Conservation (phyloP, 352 stramenopile species). For the Globisporangium viniferum region DNA sequence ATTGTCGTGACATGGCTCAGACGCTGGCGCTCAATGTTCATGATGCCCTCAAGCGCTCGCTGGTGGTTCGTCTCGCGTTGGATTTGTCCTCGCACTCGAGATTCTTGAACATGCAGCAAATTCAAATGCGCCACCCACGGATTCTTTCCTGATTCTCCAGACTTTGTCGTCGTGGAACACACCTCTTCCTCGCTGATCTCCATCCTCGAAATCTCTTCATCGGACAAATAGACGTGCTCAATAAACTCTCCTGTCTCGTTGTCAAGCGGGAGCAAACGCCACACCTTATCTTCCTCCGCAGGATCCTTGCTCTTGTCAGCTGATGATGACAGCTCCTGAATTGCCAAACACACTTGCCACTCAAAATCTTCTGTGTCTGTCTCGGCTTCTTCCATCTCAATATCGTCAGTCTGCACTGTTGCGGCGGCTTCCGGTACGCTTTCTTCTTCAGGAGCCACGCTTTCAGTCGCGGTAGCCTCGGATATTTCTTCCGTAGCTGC, state of each 20-base stretch:
- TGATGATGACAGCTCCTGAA: conserved; percentile 19
- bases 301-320: conserved; percentile 11
- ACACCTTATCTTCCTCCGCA: conserved; percentile 18
- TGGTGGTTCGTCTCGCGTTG: conserved; percentile 54
- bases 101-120: conserved; percentile 54
- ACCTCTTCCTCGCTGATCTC: conserved; percentile 67
- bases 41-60: conserved; percentile 57
- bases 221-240: conserved; percentile 46
- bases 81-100: conserved; percentile 47
- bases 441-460: conserved; percentile 6
- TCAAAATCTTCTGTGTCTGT: conserved; percentile 21
- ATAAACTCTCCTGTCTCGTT: conserved; percentile 49
- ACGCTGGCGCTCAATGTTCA: conserved; percentile 71
- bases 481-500: conserved; percentile 8
- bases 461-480: conserved; percentile 13
- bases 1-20: conserved; percentile 49
- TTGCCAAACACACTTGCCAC: conserved; percentile 52
- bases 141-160: conserved; percentile 21
- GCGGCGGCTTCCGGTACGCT: background rate
- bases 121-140: conserved; percentile 52
- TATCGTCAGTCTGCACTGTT: conserved; percentile 8
- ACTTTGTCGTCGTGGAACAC: conserved; percentile 29
- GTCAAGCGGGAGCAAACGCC: conserved; percentile 58
- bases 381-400: conserved; percentile 19
- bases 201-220: conserved; percentile 58